These are phyloP conservation scores for Pythium myriotylum DNA, from an alignment of 352 stramenopile species.

Conservation along the genomic window DNA sequence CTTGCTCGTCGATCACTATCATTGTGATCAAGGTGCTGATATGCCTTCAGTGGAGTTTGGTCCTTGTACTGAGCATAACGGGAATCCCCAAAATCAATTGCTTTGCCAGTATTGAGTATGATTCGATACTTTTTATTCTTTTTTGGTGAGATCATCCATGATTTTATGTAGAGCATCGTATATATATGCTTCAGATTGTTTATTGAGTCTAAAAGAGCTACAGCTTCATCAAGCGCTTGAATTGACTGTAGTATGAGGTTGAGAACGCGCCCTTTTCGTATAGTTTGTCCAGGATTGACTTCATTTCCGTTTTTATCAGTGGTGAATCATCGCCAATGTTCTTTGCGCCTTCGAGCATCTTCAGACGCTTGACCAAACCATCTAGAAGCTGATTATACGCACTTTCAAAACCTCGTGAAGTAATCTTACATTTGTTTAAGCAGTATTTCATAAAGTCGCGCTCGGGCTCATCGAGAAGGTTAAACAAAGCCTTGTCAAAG, in stretches of 20 bases:
- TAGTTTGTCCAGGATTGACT: slow-evolving; percentile 21
- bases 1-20: too few relatives aligned
- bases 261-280: slow-evolving; percentile 22
- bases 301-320: slow-evolving; percentile 16
- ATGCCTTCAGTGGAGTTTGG: too few relatives aligned
- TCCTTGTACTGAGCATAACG: too few relatives aligned
- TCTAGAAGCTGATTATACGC: slow-evolving; percentile 25
- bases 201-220: slow-evolving; percentile 15
- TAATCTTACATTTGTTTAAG: slow-evolving; percentile 26
- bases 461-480: slow-evolving; percentile 20
- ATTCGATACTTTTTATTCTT: too few relatives aligned
- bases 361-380: slow-evolving; percentile 16
- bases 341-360: slow-evolving; percentile 18
- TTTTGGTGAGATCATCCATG: too few relatives aligned
- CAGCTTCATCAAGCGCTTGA: slow-evolving; percentile 17
- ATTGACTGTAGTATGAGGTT: slow-evolving; percentile 18
- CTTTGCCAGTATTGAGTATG: too few relatives aligned
- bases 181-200: too few relatives aligned
- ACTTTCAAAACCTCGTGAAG: slow-evolving; percentile 20
- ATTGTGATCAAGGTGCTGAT: too few relatives aligned
- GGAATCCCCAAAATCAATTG: too few relatives aligned
- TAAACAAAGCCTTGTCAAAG: slow-evolving; percentile 24
- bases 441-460: slow-evolving; percentile 26
- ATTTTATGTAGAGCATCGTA: too few relatives aligned
- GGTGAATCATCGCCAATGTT: slow-evolving; percentile 22